Base-by-base conservation (phyloP, 1,139 yeast species). In the Blastobotrys raffinosifermentans region DNA sequence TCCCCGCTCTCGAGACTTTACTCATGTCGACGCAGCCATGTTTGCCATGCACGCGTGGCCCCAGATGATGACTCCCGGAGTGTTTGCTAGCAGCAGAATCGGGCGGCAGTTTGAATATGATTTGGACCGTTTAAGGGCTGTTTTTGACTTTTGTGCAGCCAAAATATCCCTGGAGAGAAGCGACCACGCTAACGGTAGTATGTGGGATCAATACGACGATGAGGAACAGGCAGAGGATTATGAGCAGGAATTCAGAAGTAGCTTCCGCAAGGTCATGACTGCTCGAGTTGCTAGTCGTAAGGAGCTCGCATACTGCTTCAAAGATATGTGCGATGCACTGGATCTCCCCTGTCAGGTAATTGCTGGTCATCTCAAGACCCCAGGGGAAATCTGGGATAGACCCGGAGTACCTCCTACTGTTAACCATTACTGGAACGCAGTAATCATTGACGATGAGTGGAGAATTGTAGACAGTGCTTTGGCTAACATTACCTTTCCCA, bases 351-450 rank as follows among this genome's bases (percentile, higher is more conserved):
- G 87, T 45, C 93, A 83, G 46, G 70, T 87, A 1, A 77, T 91
- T 1, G 65, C 77, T 23, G 98, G 98, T 2, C 84, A 84, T 50
- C 70, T 91, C 65, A 86, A 89, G 54, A 73, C 78, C 22, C 94
- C 95, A 4, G 76, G 77, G 33, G 77, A 73, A 46, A 62, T 69
- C 43, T 68, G 70, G 16, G 60, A 60, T 32, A 57, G 58, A 25
- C 50, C 55, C 16, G 64, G 57, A 4, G 39, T 60, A 61, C 34
- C 39, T 5, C 74, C 78, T 38, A 75, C 76, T 25, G 67, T 79
- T 30, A 86, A 87, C 53, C 98, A 91, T 59, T 77, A 85, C 43
- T 91, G 98, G 98, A 70, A 87, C 39, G 77, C 94, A 1, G 77
- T 87, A 1, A 58, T 80, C 18, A 63, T 87, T 13, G 80, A 84